These are phyloP conservation scores for Russula abietina DNA, from an alignment of 768 basidiomycete species.

Conservation along the genomic window DNA sequence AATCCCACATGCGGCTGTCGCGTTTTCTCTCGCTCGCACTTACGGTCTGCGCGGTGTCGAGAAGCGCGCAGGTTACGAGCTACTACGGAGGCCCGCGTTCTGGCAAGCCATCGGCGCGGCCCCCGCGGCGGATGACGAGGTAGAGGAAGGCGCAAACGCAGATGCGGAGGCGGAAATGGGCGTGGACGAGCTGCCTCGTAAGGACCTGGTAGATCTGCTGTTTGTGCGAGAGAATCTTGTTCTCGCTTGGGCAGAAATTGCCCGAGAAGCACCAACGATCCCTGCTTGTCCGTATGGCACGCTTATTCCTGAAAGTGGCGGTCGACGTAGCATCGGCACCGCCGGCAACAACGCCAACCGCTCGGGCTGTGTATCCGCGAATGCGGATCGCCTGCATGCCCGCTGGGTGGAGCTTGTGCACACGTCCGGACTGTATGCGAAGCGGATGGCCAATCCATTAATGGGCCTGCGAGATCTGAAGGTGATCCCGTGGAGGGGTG, in stretches of 20 bases:
- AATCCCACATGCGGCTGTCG: constrained; percentile 30
- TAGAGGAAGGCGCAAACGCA: neutral
- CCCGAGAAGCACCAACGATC: constrained; percentile 25
- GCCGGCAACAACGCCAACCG: neutral
- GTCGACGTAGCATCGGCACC: neutral
- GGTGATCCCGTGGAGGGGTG: constrained; percentile 29
- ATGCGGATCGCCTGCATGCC: constrained; percentile 8
- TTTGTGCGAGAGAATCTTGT: constrained; percentile 26
- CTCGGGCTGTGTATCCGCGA: constrained; percentile 17
- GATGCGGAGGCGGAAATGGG: neutral
- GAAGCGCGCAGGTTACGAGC: constrained; percentile 39
- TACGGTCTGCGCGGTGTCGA: constrained; percentile 30
- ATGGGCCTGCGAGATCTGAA: constrained; percentile 34
- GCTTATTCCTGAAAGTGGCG: neutral
- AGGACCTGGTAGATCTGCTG: constrained; percentile 27
- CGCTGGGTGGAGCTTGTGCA: constrained; percentile 25
- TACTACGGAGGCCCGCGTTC: constrained; percentile 32
- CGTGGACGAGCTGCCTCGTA: constrained; percentile 8
- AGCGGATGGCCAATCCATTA: constrained; percentile 33
- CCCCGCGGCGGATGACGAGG: neutral
- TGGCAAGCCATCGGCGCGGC: constrained; percentile 25
- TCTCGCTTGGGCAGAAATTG: constrained; percentile 24
- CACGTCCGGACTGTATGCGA: constrained; percentile 28
- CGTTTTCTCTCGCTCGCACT: constrained; percentile 31
- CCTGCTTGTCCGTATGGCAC: constrained; percentile 14